A percentile compares a stretch with the other conserved stretches of the same genome.
phyloP scores from a whole-genome alignment of 1,284 basidiomycete species.

The Ganoderma leucocontextum region DNA sequence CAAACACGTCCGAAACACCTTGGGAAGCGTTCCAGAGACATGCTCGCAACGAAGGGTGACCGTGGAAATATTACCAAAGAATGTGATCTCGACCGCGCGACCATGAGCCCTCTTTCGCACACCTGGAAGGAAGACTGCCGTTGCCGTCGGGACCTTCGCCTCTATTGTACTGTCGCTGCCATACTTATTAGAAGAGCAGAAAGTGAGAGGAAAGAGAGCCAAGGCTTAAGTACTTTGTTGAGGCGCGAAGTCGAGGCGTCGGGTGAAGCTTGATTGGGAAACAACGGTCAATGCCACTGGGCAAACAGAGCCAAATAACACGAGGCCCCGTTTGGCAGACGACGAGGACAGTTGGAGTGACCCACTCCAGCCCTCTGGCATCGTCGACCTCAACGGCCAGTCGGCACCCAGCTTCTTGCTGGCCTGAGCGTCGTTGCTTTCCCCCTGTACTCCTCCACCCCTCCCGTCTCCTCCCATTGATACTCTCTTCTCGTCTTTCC shows the following conservation, averaged over 20 bases:
- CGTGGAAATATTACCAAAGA: slow-evolving; percentile 12
- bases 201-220: neutral
- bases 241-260: neutral
- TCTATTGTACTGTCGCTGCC: neutral
- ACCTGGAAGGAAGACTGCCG: neutral
- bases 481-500: slow-evolving; percentile 39
- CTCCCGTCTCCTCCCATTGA: slow-evolving; percentile 27
- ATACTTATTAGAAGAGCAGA: neutral
- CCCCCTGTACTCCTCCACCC: slow-evolving; percentile 29
- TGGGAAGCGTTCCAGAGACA: neutral
- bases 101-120: neutral
- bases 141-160: neutral
- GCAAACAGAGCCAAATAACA: slow-evolving; percentile 36
- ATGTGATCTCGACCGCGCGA: slow-evolving; percentile 5
- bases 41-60: neutral
- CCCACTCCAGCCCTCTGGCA: slow-evolving; percentile 34
- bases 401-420: slow-evolving; percentile 32
- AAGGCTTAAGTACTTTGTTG: no score
- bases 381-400: slow-evolving; percentile 41
- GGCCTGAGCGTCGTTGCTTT: slow-evolving; percentile 28
- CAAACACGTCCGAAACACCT: neutral
- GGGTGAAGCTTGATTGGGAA: slow-evolving; percentile 12
- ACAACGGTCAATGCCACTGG: slow-evolving; percentile 29
- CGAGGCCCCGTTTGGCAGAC: slow-evolving; percentile 35
- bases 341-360: slow-evolving; percentile 26